phyloP scores from a whole-genome alignment of 345 rosid species.

The Eutrema yunnanense region DNA sequence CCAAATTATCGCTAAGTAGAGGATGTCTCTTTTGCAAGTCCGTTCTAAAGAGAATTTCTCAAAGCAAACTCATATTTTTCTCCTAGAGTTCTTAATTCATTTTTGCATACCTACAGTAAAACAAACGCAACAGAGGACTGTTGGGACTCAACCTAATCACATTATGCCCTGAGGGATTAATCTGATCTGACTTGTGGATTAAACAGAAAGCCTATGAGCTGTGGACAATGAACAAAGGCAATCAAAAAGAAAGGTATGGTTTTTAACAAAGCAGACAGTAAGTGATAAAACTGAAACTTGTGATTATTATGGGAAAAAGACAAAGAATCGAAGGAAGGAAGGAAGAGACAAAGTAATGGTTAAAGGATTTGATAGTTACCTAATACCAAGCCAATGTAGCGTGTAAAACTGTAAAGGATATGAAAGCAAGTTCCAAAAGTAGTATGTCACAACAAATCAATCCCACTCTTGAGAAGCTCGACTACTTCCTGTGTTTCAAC shows the following conservation, averaged over 20 bases:
- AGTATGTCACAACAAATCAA: no score
- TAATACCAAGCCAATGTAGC: no score
- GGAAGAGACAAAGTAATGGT: background rate
- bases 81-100: background rate
- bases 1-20: background rate
- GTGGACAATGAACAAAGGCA: background rate
- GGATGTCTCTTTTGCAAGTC: background rate
- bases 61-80: background rate
- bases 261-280: background rate
- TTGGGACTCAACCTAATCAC: background rate
- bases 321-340: no score
- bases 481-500: no score
- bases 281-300: background rate
- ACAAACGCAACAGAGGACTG: background rate
- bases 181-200: no score
- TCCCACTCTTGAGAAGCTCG: no score
- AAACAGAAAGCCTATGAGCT: background rate
- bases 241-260: background rate
- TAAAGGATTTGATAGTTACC: background rate
- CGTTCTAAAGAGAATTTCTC: background rate
- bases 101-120: background rate
- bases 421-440: no score
- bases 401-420: no score
- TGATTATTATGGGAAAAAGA: no score
- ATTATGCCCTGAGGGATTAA: no score